Percentiles rank a stretch among this genome's conserved stretches.
Evolutionary conservation across 768 basidiomycete species (phyloP).

Genomic region (Tulasnella calospora): DNA sequence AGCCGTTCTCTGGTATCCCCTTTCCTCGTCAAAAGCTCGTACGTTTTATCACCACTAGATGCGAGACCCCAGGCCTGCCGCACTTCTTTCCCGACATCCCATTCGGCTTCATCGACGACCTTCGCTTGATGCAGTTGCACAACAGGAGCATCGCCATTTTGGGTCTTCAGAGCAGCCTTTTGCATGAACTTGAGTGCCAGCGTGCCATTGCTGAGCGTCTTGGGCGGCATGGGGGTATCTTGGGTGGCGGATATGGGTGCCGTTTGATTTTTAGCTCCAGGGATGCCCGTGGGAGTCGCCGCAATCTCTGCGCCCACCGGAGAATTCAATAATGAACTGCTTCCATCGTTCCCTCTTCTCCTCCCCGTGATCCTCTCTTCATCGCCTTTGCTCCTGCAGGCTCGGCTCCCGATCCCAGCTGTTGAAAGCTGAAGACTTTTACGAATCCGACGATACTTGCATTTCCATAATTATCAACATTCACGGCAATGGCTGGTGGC

Average conservation of each 20-base stretch:
- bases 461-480: not conserved
- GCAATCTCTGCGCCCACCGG: not conserved
- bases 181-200: constrained; percentile 29
- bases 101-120: constrained; percentile 27
- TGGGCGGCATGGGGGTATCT: constrained; percentile 1
- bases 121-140: constrained; percentile 19
- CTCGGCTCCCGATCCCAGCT: not conserved
- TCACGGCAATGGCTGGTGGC: not conserved
- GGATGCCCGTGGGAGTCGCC: not conserved
- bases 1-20: not conserved
- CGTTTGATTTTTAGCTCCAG: not conserved
- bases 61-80: constrained; percentile 20
- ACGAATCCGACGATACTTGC: not conserved
- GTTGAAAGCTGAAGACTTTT: not conserved
- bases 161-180: not conserved
- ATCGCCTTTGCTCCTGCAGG: not conserved
- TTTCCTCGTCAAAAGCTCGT: not conserved
- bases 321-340: not conserved
- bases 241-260: not conserved
- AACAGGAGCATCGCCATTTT: not conserved
- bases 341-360: not conserved
- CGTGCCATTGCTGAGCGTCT: constrained; percentile 22
- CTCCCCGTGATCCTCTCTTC: not conserved
- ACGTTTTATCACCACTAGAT: not conserved
- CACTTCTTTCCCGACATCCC: constrained; percentile 23